A percentile compares a stretch with the other conserved stretches of the same genome.
Evolutionary conservation across 441 rosid genomes (phyloP).

Genomic region (Raphanus hybrid): DNA sequence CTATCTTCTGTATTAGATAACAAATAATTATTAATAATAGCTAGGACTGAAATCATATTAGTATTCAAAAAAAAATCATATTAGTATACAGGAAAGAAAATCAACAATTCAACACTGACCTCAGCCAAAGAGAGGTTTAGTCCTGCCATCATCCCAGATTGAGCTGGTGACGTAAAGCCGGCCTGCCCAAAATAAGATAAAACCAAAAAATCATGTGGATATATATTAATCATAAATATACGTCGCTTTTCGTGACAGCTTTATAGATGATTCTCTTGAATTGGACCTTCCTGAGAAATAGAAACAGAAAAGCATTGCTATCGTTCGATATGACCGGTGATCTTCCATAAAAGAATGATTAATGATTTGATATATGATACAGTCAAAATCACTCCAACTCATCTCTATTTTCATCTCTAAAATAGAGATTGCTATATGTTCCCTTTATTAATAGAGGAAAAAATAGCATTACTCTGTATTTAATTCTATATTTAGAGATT

Average conservation of each 20-base stretch:
- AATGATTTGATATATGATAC: background rate
- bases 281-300: conserved; percentile 13
- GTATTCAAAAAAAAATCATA: background rate
- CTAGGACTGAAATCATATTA: background rate
- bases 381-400: too few relatives aligned
- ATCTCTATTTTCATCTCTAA: too few relatives aligned
- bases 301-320: background rate
- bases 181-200: conserved; percentile 19
- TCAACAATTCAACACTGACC: conserved; percentile 26
- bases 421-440: too few relatives aligned
- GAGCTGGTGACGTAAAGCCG: conserved; percentile 46
- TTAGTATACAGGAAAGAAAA: background rate
- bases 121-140: conserved; percentile 41
- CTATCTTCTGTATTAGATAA: background rate
- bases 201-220: background rate
- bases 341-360: background rate
- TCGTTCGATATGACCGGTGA: background rate
- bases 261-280: background rate
- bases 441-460: too few relatives aligned
- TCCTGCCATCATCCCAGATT: conserved; percentile 41
- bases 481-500: too few relatives aligned
- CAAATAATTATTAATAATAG: background rate
- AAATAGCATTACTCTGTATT: too few relatives aligned
- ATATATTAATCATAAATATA: background rate
- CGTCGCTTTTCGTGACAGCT: conserved; percentile 13